Evolutionary conservation across 1,139 yeast species (phyloP).

Genomic region (Candida sp.): DNA sequence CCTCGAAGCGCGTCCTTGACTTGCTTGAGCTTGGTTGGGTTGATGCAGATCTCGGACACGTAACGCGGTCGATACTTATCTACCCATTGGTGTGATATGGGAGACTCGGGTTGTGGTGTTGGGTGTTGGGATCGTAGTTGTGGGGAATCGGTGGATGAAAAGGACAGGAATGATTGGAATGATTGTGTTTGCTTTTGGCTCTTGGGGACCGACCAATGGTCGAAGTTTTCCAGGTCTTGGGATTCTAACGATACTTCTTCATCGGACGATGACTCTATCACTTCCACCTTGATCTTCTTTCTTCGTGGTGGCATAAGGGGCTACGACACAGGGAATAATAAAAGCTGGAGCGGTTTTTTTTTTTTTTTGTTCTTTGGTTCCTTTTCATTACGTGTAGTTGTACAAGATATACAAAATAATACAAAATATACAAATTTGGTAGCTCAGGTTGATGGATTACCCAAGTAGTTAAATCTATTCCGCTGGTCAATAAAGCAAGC

Average conservation of each 20-base stretch:
- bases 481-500: conserved; percentile 10
- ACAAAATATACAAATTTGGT: background rate
- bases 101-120: too few relatives aligned
- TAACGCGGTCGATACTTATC: conserved; percentile 60
- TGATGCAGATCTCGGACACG: conserved; percentile 61
- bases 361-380: too few relatives aligned
- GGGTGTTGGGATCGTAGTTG: background rate
- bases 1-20: conserved; percentile 46
- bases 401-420: background rate
- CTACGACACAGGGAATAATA: background rate
- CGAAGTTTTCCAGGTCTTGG: conserved; percentile 1
- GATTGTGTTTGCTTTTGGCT: conserved; percentile 1
- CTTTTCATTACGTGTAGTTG: background rate
- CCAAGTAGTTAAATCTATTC: conserved; percentile 3
- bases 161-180: conserved; percentile 1
- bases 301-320: conserved; percentile 12
- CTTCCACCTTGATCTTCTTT: conserved; percentile 2
- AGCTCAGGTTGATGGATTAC: too few relatives aligned
- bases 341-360: too few relatives aligned
- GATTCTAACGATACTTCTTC: conserved; percentile 14
- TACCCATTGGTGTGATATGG: conserved; percentile 61
- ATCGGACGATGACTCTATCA: conserved; percentile 10
- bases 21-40: conserved; percentile 66
- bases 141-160: background rate
- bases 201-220: conserved; percentile 4